Conservation (phyloP, 2,329 filamentous ascomycete genomes). For the Clonostachys rhizophaga region DNA sequence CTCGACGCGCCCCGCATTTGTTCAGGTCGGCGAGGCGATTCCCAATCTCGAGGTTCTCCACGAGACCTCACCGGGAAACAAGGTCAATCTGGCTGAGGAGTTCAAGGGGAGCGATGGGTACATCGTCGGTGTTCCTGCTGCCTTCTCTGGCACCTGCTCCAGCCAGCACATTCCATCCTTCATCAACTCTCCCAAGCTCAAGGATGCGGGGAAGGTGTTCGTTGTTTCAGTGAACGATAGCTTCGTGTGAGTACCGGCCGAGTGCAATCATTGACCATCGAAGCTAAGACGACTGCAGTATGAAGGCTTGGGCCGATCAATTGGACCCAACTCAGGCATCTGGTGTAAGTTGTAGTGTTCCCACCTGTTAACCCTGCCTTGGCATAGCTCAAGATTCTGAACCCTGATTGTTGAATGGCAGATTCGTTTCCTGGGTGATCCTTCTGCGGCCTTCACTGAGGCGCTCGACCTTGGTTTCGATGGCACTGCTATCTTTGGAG, state of each 20-base stretch:
- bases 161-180: conserved; percentile 77
- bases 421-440: conserved; percentile 88
- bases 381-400: neutral
- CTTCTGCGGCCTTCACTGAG: conserved; percentile 73
- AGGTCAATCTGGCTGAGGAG: conserved; percentile 80
- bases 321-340: conserved; percentile 72
- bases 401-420: conserved; percentile 22
- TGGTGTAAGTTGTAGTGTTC: conserved; percentile 55
- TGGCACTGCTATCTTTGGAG: conserved; percentile 71
- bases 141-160: conserved; percentile 60
- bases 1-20: conserved; percentile 53
- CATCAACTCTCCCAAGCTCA: conserved; percentile 73
- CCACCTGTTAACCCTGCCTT: conserved; percentile 9
- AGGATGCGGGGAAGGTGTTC: conserved; percentile 78
- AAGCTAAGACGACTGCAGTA: conserved; percentile 42
- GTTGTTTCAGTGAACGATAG: conserved; percentile 92
- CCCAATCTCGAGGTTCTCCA: conserved; percentile 74
- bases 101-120: conserved; percentile 67
- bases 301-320: conserved; percentile 81
- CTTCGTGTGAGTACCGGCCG: conserved; percentile 67
- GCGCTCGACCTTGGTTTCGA: conserved; percentile 82
- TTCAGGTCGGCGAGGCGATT: conserved; percentile 75
- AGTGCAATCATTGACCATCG: neutral
- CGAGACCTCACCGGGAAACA: conserved; percentile 86
- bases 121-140: conserved; percentile 80